These are phyloP conservation scores for Magnolia sinica DNA, from an alignment of 164 flowering plant genomes.

Conservation along the genomic window DNA sequence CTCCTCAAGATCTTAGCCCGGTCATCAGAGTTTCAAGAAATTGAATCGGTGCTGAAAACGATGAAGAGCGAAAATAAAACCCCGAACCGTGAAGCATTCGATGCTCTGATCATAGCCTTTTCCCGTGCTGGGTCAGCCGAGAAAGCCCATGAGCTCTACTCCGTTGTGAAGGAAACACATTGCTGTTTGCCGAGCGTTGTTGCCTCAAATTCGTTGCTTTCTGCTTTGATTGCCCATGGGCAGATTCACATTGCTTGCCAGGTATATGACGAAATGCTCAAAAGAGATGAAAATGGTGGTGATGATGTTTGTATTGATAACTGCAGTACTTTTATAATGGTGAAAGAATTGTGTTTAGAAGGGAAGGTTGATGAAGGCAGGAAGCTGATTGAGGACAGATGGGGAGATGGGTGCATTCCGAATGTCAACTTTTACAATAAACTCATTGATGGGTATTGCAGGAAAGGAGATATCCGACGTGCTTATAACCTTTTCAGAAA, in stretches of 20 bases:
- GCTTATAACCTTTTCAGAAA: constrained; percentile 47
- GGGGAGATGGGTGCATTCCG: constrained; percentile 72
- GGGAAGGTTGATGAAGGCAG: constrained; percentile 59
- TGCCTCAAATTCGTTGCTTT: constrained; percentile 64
- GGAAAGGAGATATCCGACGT: constrained; percentile 45
- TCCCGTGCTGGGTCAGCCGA: constrained; percentile 19
- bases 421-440: constrained; percentile 73
- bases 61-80: background rate
- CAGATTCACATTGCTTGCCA: constrained; percentile 31
- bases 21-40: too few species aligned
- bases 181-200: constrained; percentile 41
- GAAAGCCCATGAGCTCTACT: constrained; percentile 49
- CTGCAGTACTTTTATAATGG: constrained; percentile 61
- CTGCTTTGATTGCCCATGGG: constrained; percentile 35
- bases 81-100: background rate
- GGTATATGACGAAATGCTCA: constrained; percentile 60
- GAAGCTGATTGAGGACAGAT: constrained; percentile 59
- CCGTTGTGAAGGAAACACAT: constrained; percentile 14
- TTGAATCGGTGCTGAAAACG: background rate
- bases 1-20: too few species aligned
- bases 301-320: constrained; percentile 38
- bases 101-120: background rate
- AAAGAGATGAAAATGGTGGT: constrained; percentile 31
- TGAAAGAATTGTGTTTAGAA: constrained; percentile 56
- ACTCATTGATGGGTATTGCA: constrained; percentile 71